A percentile compares a stretch with the other conserved stretches of the same genome.
Evolutionary conservation across 495 filamentous ascomycete genomes (phyloP).

Genomic region (Neurospora sp.): DNA sequence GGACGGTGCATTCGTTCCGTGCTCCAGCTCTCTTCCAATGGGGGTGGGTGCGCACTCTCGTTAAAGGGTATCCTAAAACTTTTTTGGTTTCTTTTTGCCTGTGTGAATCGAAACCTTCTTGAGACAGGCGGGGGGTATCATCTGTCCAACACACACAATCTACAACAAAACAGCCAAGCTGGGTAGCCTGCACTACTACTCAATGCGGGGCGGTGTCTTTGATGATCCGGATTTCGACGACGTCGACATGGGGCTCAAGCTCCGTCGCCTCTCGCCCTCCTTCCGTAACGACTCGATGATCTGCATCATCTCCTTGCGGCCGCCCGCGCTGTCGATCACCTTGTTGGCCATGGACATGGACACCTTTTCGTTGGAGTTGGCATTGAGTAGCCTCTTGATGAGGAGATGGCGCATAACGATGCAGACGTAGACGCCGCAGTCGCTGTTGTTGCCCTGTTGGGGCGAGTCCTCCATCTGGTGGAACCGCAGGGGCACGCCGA

Average conservation of each 20-base stretch:
- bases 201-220: slow-evolving; percentile 26
- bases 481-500: slow-evolving; percentile 58
- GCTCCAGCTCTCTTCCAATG: not conserved
- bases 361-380: slow-evolving; percentile 69
- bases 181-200: slow-evolving; percentile 10
- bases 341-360: slow-evolving; percentile 83
- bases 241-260: slow-evolving; percentile 14
- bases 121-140: not conserved
- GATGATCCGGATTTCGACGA: slow-evolving; percentile 7
- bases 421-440: slow-evolving; percentile 96
- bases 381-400: slow-evolving; percentile 67
- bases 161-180: not conserved
- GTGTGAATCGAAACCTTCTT: not conserved
- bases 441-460: slow-evolving; percentile 82
- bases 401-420: slow-evolving; percentile 84
- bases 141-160: not conserved
- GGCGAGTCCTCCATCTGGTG: slow-evolving; percentile 73
- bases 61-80: not conserved
- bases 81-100: not conserved
- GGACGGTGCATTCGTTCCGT: not conserved
- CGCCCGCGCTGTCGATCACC: slow-evolving; percentile 62
- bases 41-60: not conserved
- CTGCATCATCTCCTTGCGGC: slow-evolving; percentile 77
- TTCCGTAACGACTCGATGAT: slow-evolving; percentile 74
- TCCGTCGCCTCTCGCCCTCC: slow-evolving; percentile 67